Evolutionary conservation across 441 rosid species (phyloP), one percentile per base, ranked within the genome.

Genomic region (Populus hybrid): DNA sequence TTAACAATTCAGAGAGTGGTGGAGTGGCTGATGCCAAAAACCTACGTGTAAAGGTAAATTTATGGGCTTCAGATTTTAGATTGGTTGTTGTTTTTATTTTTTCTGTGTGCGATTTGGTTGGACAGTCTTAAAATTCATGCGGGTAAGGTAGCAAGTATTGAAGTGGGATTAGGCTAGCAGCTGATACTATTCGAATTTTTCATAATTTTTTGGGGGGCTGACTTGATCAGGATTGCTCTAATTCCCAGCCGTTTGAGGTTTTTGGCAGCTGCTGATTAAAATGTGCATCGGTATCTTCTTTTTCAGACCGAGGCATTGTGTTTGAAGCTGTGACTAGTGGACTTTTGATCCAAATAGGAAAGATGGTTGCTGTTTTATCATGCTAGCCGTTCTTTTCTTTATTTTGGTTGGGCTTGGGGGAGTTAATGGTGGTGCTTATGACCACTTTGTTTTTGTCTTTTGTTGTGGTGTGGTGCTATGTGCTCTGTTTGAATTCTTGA

Each of bases 1-100:
- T 89, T 72, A 88, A 78, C 75, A 84, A 71, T 76, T 77, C 87
- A 4, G 97, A 92, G 61, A 88, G 73, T 79, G 84, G 83, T 21
- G 91, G 80, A 34, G 81, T 70, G 9, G 32, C 4, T 30, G 32
- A 30, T 30, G 32, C 32, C 32, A 30, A 30, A 30, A 30, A 30
- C 32, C 32, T 30, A 30, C 32, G 32, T 30, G 32, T 30, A 3
- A 30, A 30, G 32, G 32, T 30, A 30, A 30, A 30, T 30, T 30
- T 30, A 30, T 30, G 32, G 32, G 32, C 32, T 30, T 30, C 32
- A 30, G 32, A 30, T 30, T 30, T 30, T 30, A 30, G 32, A 30
- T 3, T 30, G 32, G 32, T 30, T 30, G 32, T 30, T 30, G 32
- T 30, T 30, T 30, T 30, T 30, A 30, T 30, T 30, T 30, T 30